Percentiles rank a stretch among this genome's conserved stretches.
These are phyloP conservation scores for Aspergillus ibericus DNA, from an alignment of 2,329 filamentous ascomycete genomes.

Conservation along the genomic window DNA sequence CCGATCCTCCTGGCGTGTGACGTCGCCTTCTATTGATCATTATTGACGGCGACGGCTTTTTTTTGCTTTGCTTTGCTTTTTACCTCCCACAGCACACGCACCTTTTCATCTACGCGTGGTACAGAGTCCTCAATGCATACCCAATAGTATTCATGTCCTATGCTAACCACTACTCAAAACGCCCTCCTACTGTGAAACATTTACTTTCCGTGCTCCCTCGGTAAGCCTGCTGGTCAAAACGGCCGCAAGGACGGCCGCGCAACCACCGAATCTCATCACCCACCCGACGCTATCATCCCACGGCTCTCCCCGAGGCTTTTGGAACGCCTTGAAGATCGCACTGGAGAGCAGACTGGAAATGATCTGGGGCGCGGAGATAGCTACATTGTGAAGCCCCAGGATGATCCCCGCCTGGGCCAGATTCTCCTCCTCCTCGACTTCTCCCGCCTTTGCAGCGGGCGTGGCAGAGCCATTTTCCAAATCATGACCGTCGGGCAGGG, in stretches of 20 bases:
- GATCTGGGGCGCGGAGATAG: slow-evolving; percentile 87
- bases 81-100: not conserved
- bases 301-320: slow-evolving; percentile 81
- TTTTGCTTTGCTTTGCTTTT: not conserved
- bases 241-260: slow-evolving; percentile 74
- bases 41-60: not conserved
- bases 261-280: slow-evolving; percentile 79
- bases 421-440: slow-evolving; percentile 46
- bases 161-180: not conserved
- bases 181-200: not conserved
- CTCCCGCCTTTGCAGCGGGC: slow-evolving; percentile 24
- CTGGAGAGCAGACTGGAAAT: slow-evolving; percentile 83
- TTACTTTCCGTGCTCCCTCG: slow-evolving; percentile 52
- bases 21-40: not conserved
- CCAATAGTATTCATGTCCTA: not conserved
- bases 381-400: slow-evolving; percentile 92
- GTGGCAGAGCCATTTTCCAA: slow-evolving; percentile 28
- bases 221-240: slow-evolving; percentile 68
- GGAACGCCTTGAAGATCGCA: slow-evolving; percentile 77
- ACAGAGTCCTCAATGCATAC: too few relatives aligned
- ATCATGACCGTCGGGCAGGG: slow-evolving; percentile 16
- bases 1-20: slow-evolving; percentile 1
- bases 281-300: slow-evolving; percentile 86
- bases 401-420: slow-evolving; percentile 84
- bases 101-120: too few relatives aligned